A percentile compares a stretch with the other conserved stretches of the same genome.
Conservation (phyloP, 2,329 filamentous ascomycete species). For the Fusarium newnesense region DNA sequence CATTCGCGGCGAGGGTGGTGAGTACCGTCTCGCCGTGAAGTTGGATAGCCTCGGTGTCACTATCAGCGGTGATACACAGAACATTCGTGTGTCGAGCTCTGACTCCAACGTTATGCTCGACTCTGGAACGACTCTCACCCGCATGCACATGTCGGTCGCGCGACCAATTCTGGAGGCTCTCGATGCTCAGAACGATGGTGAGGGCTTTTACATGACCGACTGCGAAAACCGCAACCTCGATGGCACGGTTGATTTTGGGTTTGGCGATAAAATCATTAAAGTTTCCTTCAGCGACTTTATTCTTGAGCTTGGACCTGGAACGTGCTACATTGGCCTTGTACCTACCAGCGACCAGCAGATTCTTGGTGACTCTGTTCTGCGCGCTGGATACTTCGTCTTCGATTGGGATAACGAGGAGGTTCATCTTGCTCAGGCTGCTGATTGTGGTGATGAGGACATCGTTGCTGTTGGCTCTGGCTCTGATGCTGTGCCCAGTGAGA, state of each 20-base stretch:
- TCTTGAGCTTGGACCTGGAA: constrained; percentile 53
- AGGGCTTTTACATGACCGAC: constrained; percentile 57
- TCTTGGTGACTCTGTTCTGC: constrained; percentile 55
- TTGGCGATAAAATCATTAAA: constrained; percentile 53
- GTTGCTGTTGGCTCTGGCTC: constrained; percentile 49
- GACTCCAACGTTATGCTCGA: constrained; percentile 61
- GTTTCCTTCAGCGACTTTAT: constrained; percentile 62
- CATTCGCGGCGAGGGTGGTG: constrained; percentile 50
- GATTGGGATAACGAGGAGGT: constrained; percentile 57
- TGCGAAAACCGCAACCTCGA: constrained; percentile 52
- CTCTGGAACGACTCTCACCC: constrained; percentile 62
- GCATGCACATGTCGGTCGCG: constrained; percentile 57
- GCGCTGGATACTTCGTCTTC: constrained; percentile 59
- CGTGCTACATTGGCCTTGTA: constrained; percentile 57
- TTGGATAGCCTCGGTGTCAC: constrained; percentile 48
- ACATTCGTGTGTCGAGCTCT: constrained; percentile 41
- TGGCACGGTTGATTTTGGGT: constrained; percentile 61
- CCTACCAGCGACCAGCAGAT: constrained; percentile 55
- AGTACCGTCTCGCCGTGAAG: constrained; percentile 51
- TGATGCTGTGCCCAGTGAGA: constrained; percentile 47
- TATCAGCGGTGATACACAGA: constrained; percentile 25
- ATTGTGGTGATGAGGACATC: constrained; percentile 53
- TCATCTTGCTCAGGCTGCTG: constrained; percentile 54
- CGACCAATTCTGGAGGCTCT: constrained; percentile 56
- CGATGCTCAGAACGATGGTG: constrained; percentile 51